Conservation (phyloP, 1,284 basidiomycete genomes). For the Xanthoconium separans region DNA sequence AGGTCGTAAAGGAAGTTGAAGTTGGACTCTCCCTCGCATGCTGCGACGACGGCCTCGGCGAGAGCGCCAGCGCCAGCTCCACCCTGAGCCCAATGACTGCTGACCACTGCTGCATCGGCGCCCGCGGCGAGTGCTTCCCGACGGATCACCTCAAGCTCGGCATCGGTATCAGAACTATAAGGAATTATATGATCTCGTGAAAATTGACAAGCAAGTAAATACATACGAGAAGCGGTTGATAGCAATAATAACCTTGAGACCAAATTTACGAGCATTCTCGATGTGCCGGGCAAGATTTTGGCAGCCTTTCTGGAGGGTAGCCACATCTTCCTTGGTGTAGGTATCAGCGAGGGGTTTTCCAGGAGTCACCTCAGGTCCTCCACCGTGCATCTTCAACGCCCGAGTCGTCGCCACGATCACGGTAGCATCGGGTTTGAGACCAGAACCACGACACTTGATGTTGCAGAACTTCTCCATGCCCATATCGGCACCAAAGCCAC, state of each 20-base stretch:
- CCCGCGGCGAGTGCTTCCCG: constrained; percentile 82
- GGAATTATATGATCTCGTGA: constrained; percentile 1
- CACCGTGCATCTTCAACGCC: constrained; percentile 99
- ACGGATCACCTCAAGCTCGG: constrained; percentile 87
- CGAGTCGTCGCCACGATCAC: constrained; percentile 97
- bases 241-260: constrained; percentile 94
- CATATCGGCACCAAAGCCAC: constrained; percentile 99
- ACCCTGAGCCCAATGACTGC: constrained; percentile 96
- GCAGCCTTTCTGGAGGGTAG: constrained; percentile 89
- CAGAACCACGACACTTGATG: constrained; percentile 97
- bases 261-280: constrained; percentile 93
- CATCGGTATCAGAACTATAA: constrained; percentile 81
- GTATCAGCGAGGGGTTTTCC: constrained; percentile 94
- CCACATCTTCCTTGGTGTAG: constrained; percentile 93
- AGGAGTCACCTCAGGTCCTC: constrained; percentile 95
- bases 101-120: constrained; percentile 93
- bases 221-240: constrained; percentile 94
- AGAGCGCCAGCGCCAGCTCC: constrained; percentile 86
- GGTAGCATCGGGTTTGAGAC: constrained; percentile 90
- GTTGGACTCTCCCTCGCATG: constrained; percentile 79
- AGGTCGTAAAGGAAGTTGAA: constrained; percentile 94
- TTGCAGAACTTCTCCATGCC: constrained; percentile 99
- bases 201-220: neutral
- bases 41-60: constrained; percentile 83
- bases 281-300: constrained; percentile 95